Conservation (phyloP, 2,329 filamentous ascomycete genomes). For the Penicillium sp. region DNA sequence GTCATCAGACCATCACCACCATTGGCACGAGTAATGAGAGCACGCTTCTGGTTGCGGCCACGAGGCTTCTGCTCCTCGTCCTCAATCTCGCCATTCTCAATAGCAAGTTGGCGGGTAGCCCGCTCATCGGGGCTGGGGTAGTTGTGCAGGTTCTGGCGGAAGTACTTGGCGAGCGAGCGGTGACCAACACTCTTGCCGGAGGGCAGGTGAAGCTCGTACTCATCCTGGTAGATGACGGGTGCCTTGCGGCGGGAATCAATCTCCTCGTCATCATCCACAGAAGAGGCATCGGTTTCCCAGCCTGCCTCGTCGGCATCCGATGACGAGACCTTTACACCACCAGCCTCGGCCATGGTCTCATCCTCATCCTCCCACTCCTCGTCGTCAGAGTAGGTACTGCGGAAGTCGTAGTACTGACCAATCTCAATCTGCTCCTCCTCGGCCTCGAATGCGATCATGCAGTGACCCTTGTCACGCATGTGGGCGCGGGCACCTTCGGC, state of each 20-base stretch:
- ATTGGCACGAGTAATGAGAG: conserved; percentile 66
- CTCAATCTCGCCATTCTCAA: conserved; percentile 52
- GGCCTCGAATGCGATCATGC: conserved; percentile 88
- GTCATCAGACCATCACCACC: conserved; percentile 76
- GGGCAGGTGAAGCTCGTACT: conserved; percentile 90
- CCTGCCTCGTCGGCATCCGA: conserved; percentile 67
- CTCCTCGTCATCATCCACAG: conserved; percentile 82
- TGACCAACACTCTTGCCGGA: conserved; percentile 88
- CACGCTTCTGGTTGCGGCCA: conserved; percentile 47
- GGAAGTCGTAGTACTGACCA: conserved; percentile 96
- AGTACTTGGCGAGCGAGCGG: conserved; percentile 83
- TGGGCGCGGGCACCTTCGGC: conserved; percentile 85
- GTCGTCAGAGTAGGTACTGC: conserved; percentile 87
- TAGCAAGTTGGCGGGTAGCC: conserved; percentile 61
- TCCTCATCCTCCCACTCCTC: conserved; percentile 65
- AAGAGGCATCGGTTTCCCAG: conserved; percentile 96
- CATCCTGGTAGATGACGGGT: conserved; percentile 80
- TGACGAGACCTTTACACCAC: conserved; percentile 65
- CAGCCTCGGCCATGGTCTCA: conserved; percentile 54
- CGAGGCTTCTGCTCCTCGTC: conserved; percentile 47
- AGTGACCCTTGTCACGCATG: conserved; percentile 96
- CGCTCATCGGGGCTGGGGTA: conserved; percentile 80
- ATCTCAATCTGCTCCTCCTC: conserved; percentile 92
- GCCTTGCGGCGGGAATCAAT: conserved; percentile 77
- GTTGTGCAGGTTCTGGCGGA: conserved; percentile 84